Conservation (phyloP, 768 basidiomycete genomes). For the Termitomyces sp. region DNA sequence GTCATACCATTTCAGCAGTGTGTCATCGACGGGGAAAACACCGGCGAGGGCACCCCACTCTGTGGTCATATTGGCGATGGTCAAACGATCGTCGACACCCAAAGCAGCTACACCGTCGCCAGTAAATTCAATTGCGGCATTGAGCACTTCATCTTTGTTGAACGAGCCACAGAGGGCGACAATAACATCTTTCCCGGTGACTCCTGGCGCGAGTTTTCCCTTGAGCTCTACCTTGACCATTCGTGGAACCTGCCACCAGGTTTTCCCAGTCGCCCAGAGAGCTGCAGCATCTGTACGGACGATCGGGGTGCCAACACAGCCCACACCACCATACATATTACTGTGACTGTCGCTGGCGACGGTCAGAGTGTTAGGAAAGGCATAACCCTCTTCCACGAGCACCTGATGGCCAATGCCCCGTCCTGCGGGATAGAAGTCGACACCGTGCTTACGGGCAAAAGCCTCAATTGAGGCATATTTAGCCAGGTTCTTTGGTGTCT, state of each 20-base stretch:
- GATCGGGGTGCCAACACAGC: constrained; percentile 95
- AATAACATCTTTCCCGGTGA: constrained; percentile 97
- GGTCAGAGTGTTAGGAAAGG: constrained; percentile 92
- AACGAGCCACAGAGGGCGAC: constrained; percentile 94
- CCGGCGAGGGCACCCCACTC: constrained; percentile 99
- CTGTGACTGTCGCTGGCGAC: constrained; percentile 96
- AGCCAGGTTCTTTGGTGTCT: constrained; percentile 78
- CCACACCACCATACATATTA: constrained; percentile 99
- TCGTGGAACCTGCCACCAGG: constrained; percentile 99
- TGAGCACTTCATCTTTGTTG: constrained; percentile 94
- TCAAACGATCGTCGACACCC: constrained; percentile 86
- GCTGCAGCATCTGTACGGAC: constrained; percentile 94
- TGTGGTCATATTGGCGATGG: constrained; percentile 99
- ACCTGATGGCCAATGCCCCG: constrained; percentile 98
- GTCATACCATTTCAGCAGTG: constrained; percentile 84
- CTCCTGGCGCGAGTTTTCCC: constrained; percentile 79
- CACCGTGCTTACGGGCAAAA: constrained; percentile 77
- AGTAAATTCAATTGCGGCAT: constrained; percentile 93
- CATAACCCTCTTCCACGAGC: constrained; percentile 97
- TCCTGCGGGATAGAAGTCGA: constrained; percentile 97
- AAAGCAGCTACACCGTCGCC: constrained; percentile 81
- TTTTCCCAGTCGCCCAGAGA: constrained; percentile 96
- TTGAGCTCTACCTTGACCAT: constrained; percentile 93
- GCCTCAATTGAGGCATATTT: constrained; percentile 92
- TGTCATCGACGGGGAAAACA: constrained; percentile 88